Conservation (phyloP, 192 early-diverging fungal genomes). For the Coemansia sp. region DNA sequence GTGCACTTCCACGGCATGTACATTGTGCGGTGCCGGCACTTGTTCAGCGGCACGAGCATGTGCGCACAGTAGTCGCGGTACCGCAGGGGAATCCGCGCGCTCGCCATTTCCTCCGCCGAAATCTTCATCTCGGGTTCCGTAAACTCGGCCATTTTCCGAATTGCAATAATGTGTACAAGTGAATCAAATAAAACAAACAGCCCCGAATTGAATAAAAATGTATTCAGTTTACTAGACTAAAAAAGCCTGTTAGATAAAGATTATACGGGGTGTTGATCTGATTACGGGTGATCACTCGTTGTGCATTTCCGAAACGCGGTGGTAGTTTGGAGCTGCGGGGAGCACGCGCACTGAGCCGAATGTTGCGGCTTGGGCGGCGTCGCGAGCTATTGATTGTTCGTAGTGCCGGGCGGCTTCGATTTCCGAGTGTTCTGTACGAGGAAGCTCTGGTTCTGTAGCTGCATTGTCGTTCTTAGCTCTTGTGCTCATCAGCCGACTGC, state of each 20-base stretch:
- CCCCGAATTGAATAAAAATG: not conserved
- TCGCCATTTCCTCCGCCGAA: conserved; percentile 81
- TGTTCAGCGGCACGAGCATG: conserved; percentile 85
- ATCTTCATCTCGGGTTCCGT: conserved; percentile 75
- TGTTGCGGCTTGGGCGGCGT: conserved; percentile 19
- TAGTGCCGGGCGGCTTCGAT: conserved; percentile 13
- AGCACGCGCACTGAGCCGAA: conserved; percentile 25
- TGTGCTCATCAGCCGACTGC: no score
- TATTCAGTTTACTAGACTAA: no score
- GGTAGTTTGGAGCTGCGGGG: conserved; percentile 13
- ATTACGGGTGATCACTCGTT: conserved; percentile 11
- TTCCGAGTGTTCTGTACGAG: not conserved
- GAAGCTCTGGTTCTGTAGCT: no score
- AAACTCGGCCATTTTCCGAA: conserved; percentile 35
- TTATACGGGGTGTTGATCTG: not conserved
- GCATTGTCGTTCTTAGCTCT: no score
- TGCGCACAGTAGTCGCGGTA: conserved; percentile 96
- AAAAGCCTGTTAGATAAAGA: no score
- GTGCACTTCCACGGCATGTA: conserved; percentile 95
- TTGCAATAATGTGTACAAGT: not conserved
- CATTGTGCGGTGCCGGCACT: conserved; percentile 80
- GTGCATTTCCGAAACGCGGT: conserved; percentile 16
- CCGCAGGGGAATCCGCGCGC: conserved; percentile 78
- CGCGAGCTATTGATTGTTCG: conserved; percentile 18
- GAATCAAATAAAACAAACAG: not conserved